Evolutionary conservation across 2,329 filamentous ascomycete genomes (phyloP).

Genomic region (Nothophoma quercina): DNA sequence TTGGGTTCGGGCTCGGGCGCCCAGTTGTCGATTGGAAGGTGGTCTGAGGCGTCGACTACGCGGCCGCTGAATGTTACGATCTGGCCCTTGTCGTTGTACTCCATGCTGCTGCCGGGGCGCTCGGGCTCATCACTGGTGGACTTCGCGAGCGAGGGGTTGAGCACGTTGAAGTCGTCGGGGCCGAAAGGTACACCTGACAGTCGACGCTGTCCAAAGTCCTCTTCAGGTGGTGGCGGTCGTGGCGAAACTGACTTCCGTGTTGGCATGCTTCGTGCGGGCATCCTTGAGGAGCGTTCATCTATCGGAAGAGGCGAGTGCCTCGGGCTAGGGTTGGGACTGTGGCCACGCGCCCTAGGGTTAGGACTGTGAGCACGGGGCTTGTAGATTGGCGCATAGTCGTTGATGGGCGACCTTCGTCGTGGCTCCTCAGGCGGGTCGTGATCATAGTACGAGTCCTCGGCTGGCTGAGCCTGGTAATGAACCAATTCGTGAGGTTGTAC

Average conservation of each 20-base stretch:
- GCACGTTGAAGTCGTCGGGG: conserved; percentile 76
- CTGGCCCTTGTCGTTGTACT: conserved; percentile 65
- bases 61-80: conserved; percentile 79
- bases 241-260: conserved; percentile 78
- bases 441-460: conserved; percentile 54
- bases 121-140: conserved; percentile 37
- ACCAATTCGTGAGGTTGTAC: conserved; percentile 38
- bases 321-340: conserved; percentile 52
- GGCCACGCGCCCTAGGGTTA: conserved; percentile 48
- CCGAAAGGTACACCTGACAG: conserved; percentile 73
- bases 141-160: conserved; percentile 65
- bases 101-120: conserved; percentile 50
- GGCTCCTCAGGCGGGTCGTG: conserved; percentile 51
- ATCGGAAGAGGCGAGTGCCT: conserved; percentile 35
- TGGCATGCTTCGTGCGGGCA: conserved; percentile 57
- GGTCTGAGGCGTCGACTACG: conserved; percentile 81
- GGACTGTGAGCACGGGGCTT: conserved; percentile 57
- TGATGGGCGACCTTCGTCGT: conserved; percentile 41
- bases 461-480: conserved; percentile 34
- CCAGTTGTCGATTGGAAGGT: conserved; percentile 79
- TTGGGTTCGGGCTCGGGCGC: conserved; percentile 77
- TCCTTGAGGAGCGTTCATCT: conserved; percentile 48
- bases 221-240: conserved; percentile 60
- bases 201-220: conserved; percentile 55
- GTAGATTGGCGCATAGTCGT: conserved; percentile 52